These are phyloP conservation scores for Sarocladium oryzae DNA, from an alignment of 2,329 filamentous ascomycete species.

Conservation along the genomic window DNA sequence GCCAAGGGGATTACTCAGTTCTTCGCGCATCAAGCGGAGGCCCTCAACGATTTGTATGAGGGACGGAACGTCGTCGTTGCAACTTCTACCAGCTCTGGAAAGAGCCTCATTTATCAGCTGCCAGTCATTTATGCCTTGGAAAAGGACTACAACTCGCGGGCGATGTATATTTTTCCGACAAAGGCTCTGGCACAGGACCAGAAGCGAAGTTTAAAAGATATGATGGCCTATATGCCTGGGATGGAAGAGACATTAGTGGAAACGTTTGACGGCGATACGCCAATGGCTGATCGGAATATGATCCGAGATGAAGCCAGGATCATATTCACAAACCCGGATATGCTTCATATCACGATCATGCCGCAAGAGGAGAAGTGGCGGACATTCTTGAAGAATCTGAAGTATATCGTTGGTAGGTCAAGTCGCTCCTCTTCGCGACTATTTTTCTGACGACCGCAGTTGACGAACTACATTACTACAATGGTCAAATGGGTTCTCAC, in stretches of 20 bases:
- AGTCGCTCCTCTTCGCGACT: background rate
- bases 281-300: conserved; percentile 66
- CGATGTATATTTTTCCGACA: conserved; percentile 97
- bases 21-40: conserved; percentile 88
- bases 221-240: conserved; percentile 73
- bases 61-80: conserved; percentile 86
- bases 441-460: conserved; percentile 35
- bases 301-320: conserved; percentile 87
- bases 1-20: conserved; percentile 78
- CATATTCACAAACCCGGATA: conserved; percentile 97
- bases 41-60: conserved; percentile 78
- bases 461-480: conserved; percentile 92
- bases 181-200: conserved; percentile 97
- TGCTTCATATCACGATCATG: conserved; percentile 90
- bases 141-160: conserved; percentile 65
- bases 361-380: conserved; percentile 90
- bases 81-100: conserved; percentile 93
- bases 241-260: conserved; percentile 75
- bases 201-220: conserved; percentile 76
- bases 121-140: conserved; percentile 86
- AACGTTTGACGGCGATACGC: conserved; percentile 93
- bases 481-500: conserved; percentile 88
- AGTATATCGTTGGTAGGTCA: conserved; percentile 67
- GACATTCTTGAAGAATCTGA: conserved; percentile 78
- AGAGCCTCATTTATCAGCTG: conserved; percentile 96